Conservation (phyloP, 805 yeast genomes). For the Candida arabinofermentans region DNA sequence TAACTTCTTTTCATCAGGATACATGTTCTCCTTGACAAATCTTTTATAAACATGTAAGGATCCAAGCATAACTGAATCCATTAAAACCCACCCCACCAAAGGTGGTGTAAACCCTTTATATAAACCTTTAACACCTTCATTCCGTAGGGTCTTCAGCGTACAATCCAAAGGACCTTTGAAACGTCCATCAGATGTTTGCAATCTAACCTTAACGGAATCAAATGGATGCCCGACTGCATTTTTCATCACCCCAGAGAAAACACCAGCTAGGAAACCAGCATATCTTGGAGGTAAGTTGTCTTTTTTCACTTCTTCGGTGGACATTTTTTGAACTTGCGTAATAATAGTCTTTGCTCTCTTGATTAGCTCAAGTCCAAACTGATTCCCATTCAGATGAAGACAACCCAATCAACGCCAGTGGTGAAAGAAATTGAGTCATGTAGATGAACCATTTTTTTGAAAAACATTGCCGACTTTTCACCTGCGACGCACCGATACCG, state of each 20-base stretch:
- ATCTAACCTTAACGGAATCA: constrained; percentile 83
- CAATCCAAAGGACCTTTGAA: constrained; percentile 85
- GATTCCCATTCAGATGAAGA: no score
- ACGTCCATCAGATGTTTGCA: constrained; percentile 70
- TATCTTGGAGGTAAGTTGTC: constrained; percentile 43
- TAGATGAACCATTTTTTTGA: no score
- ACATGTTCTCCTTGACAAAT: constrained; percentile 59
- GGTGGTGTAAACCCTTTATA: constrained; percentile 94
- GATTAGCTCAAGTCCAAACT: no score
- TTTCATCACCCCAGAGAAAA: constrained; percentile 81
- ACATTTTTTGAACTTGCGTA: background rate
- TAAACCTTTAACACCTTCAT: constrained; percentile 77
- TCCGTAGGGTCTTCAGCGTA: constrained; percentile 60
- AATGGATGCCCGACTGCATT: constrained; percentile 92
- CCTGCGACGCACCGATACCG: background rate
- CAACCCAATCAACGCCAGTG: no score
- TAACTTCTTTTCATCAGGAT: constrained; percentile 54
- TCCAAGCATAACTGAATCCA: constrained; percentile 91
- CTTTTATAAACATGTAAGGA: constrained; percentile 75
- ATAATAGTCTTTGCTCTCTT: background rate
- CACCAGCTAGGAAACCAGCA: constrained; percentile 84
- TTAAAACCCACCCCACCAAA: constrained; percentile 85
- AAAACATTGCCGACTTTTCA: background rate
- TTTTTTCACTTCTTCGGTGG: constrained; percentile 4
- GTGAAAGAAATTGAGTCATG: no score